Conservation (phyloP, 441 rosid species). For the Monsonia emarginata region DNA sequence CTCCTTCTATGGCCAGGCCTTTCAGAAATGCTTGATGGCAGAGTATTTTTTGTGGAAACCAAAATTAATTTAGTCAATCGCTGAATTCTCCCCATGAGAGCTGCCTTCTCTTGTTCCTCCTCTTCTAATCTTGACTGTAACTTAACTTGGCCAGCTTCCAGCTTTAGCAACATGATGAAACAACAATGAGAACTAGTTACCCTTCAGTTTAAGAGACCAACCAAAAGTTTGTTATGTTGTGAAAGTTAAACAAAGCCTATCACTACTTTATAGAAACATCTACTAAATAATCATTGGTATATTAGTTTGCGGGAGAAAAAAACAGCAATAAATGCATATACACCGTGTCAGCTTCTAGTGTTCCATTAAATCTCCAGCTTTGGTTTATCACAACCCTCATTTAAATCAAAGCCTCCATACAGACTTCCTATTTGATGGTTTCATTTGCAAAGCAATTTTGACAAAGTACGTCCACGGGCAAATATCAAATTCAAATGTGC, state of each 20-base stretch:
- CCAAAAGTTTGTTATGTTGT: background rate
- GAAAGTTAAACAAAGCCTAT: background rate
- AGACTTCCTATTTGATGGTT: background rate
- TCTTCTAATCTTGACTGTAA: slow-evolving; percentile 82
- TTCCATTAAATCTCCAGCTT: background rate
- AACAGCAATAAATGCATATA: background rate
- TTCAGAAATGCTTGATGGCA: slow-evolving; percentile 49
- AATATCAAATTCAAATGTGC: background rate
- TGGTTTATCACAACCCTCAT: background rate
- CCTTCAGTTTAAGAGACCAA: background rate
- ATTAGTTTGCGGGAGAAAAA: background rate
- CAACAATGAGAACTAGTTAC: background rate
- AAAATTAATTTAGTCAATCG: slow-evolving; percentile 76
- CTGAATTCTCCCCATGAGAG: slow-evolving; percentile 92
- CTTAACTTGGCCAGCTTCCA: slow-evolving; percentile 85
- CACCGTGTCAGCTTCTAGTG: background rate
- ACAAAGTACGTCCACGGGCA: background rate
- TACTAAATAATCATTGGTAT: background rate
- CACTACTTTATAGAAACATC: background rate
- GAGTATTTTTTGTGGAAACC: slow-evolving; percentile 84
- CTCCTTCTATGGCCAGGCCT: slow-evolving; percentile 59
- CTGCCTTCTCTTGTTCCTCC: slow-evolving; percentile 91
- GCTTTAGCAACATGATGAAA: slow-evolving; percentile 18
- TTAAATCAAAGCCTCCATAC: background rate
- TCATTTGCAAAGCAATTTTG: background rate